phyloP scores from a whole-genome alignment of 805 yeast genomes.

The Yarrowia divulgata region DNA sequence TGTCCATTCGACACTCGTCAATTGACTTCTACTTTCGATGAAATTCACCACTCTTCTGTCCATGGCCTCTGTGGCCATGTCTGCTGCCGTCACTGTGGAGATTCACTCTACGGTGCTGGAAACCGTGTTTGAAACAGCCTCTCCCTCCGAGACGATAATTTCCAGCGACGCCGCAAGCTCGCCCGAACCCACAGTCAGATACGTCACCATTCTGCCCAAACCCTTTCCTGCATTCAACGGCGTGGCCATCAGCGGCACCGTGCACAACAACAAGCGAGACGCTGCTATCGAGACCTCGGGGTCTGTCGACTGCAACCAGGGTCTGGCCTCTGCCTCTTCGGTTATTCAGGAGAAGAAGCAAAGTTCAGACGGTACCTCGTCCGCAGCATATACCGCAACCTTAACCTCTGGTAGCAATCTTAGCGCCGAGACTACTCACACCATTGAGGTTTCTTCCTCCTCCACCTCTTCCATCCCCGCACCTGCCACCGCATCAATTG shows the following conservation, averaged over 20 bases:
- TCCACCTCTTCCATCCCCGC: slow-evolving; percentile 13
- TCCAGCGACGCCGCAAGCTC: background rate
- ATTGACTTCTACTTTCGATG: too few relatives aligned
- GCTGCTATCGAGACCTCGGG: background rate
- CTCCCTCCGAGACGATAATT: slow-evolving; percentile 1
- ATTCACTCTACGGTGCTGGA: slow-evolving; percentile 32
- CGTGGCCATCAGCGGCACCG: slow-evolving; percentile 10
- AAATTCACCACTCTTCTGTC: slow-evolving; percentile 14
- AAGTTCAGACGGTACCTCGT: background rate
- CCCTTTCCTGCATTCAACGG: slow-evolving; percentile 34
- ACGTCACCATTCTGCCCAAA: slow-evolving; percentile 27
- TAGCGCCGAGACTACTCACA: slow-evolving; percentile 8
- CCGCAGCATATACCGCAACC: slow-evolving; percentile 37
- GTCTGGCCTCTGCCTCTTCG: background rate
- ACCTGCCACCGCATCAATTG: slow-evolving; percentile 23
- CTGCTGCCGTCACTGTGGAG: slow-evolving; percentile 20
- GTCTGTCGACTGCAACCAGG: slow-evolving; percentile 4
- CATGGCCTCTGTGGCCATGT: slow-evolving; percentile 10
- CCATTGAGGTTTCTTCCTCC: background rate
- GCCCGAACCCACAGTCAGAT: slow-evolving; percentile 16
- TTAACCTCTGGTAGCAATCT: slow-evolving; percentile 28
- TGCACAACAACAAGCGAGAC: slow-evolving; percentile 15
- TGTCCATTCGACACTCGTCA: slow-evolving; percentile 1
- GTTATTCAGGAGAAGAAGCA: background rate
- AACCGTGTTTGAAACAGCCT: slow-evolving; percentile 10